These are phyloP conservation scores for Pichia californica DNA, from an alignment of 805 yeast species.

Conservation along the genomic window DNA sequence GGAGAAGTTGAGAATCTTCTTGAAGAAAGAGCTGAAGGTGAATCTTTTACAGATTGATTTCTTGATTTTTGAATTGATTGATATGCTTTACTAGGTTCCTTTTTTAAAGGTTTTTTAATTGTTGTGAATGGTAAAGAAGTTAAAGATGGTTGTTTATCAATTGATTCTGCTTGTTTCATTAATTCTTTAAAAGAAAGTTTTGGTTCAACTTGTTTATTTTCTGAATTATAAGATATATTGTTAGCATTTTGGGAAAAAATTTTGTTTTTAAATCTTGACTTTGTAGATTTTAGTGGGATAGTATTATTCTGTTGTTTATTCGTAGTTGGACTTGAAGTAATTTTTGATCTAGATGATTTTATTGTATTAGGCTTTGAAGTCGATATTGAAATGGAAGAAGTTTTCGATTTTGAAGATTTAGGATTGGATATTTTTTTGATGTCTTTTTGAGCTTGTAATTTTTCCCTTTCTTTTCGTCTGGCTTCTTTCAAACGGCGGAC, in stretches of 20 bases:
- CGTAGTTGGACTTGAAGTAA: too few relatives aligned
- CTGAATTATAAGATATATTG: neutral
- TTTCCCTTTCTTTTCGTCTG: slow-evolving; percentile 48
- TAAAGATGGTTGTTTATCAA: slow-evolving; percentile 46
- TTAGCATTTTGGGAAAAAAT: neutral
- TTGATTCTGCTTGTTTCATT: slow-evolving; percentile 59
- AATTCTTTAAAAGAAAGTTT: slow-evolving; percentile 59
- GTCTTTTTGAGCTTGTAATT: slow-evolving; percentile 29
- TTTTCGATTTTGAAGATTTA: neutral
- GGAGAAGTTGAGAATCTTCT: neutral
- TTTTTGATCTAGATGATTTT: too few relatives aligned
- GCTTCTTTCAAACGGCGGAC: slow-evolving; percentile 64
- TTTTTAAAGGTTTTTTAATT: neutral
- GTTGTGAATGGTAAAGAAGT: slow-evolving; percentile 25
- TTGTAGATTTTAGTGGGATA: slow-evolving; percentile 2
- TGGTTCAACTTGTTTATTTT: slow-evolving; percentile 23
- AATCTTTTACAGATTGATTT: neutral
- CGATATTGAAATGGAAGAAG: neutral
- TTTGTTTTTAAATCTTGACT: slow-evolving; percentile 6
- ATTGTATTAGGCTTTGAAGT: neutral
- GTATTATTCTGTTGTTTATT: too few relatives aligned
- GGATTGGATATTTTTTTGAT: slow-evolving; percentile 10
- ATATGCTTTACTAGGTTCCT: slow-evolving; percentile 12
- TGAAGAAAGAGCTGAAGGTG: neutral
- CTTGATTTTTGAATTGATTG: slow-evolving; percentile 13